Percentiles rank a stretch among this genome's conserved stretches.
phyloP scores from a whole-genome alignment of 208 protist species.

The Leishmania braziliensis region DNA sequence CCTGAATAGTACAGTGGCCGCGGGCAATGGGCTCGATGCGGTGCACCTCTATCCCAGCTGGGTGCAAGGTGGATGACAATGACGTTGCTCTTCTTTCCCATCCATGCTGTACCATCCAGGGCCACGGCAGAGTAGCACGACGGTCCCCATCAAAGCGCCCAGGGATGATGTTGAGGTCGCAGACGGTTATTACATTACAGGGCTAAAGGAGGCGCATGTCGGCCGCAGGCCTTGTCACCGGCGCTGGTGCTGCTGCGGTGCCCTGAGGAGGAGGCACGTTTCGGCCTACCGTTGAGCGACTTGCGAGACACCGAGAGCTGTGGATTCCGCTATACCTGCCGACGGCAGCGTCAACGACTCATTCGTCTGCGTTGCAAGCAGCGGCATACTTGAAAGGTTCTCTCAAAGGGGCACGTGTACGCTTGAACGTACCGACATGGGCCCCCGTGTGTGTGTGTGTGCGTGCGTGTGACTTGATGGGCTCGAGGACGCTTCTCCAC shows the following conservation, averaged over 20 bases:
- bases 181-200: slow-evolving; percentile 2
- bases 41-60: slow-evolving; percentile 37
- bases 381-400: background rate
- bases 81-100: slow-evolving; percentile 58
- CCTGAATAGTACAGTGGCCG: slow-evolving; percentile 28
- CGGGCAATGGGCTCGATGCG: slow-evolving; percentile 29
- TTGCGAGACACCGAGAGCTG: background rate
- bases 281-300: background rate
- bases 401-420: background rate
- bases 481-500: background rate
- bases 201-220: slow-evolving; percentile 8
- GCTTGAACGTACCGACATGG: background rate
- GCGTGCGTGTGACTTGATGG: background rate
- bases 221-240: background rate
- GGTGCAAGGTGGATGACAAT: slow-evolving; percentile 51
- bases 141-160: slow-evolving; percentile 47
- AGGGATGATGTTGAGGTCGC: slow-evolving; percentile 40
- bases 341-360: background rate
- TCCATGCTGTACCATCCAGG: slow-evolving; percentile 59
- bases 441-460: background rate
- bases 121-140: slow-evolving; percentile 60
- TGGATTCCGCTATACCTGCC: background rate
- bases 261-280: background rate
- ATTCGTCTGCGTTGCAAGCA: background rate
- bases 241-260: background rate